A percentile compares a stretch with the other conserved stretches of the same genome.
These are phyloP conservation scores for Condylostoma magnum DNA, from an alignment of 169 alveolate species.

Conservation along the genomic window DNA sequence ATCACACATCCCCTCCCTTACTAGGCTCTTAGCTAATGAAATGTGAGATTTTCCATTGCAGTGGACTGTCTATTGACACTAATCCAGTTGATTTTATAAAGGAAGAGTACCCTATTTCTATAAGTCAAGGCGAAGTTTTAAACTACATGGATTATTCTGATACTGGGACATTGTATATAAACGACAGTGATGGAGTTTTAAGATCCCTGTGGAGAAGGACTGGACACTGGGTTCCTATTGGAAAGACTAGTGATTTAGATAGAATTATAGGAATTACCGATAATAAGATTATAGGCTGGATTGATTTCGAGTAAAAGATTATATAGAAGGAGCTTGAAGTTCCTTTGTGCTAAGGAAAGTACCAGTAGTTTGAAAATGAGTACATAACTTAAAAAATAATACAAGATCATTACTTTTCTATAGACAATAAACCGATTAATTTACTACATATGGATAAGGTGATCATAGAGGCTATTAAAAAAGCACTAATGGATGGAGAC, in stretches of 20 bases:
- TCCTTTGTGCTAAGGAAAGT: no score
- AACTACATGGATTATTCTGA: slow-evolving; percentile 4
- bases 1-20: slow-evolving; percentile 7
- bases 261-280: slow-evolving; percentile 10
- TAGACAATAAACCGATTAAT: no score
- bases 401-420: no score
- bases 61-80: neutral
- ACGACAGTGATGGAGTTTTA: neutral
- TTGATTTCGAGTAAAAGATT: no score
- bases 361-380: no score
- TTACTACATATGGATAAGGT: no score
- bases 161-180: neutral
- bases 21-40: neutral
- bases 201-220: slow-evolving; percentile 9
- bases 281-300: neutral
- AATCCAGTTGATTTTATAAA: neutral
- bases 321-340: no score
- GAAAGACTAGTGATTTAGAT: neutral
- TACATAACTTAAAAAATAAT: no score
- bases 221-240: slow-evolving; percentile 2
- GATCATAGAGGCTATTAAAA: no score
- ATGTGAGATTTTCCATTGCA: neutral
- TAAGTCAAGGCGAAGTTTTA: neutral
- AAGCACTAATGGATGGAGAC: no score
- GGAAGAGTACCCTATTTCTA: neutral